Conservation (phyloP, 2,329 filamentous ascomycete species). For the Orbilia ellipsospora region DNA sequence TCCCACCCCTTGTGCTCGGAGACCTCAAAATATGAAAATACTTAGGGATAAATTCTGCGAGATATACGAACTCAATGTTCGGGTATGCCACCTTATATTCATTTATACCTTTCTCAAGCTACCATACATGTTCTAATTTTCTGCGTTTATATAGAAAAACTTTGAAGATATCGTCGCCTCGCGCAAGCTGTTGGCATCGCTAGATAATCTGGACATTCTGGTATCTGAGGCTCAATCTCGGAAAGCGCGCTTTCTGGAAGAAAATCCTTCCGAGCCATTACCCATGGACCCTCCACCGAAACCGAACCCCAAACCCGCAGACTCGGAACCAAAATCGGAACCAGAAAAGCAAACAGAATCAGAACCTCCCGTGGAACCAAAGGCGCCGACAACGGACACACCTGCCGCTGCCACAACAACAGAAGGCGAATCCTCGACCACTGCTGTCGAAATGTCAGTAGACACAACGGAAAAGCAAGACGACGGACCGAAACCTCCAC, state of each 20-base stretch:
- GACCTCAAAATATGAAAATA: conserved; percentile 43
- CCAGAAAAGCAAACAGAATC: conserved; percentile 12
- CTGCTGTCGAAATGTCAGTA: not conserved
- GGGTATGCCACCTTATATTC: conserved; percentile 13
- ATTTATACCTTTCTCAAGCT: not conserved
- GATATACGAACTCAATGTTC: conserved; percentile 47
- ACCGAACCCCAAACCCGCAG: conserved; percentile 10
- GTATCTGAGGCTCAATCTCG: conserved; percentile 48
- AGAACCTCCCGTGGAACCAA: not conserved
- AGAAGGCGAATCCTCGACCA: not conserved
- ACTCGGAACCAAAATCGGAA: not conserved
- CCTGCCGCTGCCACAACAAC: not conserved
- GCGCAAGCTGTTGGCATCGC: conserved; percentile 41
- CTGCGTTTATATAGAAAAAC: conserved; percentile 31
- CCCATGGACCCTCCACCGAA: conserved; percentile 40
- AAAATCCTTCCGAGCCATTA: conserved; percentile 29
- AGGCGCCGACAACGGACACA: not conserved
- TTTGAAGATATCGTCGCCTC: conserved; percentile 46
- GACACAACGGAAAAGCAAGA: not conserved
- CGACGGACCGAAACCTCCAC: conserved; percentile 8
- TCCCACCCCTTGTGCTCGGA: conserved; percentile 29
- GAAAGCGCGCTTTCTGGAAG: conserved; percentile 15
- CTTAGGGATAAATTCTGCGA: conserved; percentile 44
- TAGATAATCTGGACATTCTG: conserved; percentile 50
- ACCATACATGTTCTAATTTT: not conserved